Evolutionary conservation across 1,139 yeast genomes (phyloP).

Genomic region (Saccharomyces pastorianus): DNA sequence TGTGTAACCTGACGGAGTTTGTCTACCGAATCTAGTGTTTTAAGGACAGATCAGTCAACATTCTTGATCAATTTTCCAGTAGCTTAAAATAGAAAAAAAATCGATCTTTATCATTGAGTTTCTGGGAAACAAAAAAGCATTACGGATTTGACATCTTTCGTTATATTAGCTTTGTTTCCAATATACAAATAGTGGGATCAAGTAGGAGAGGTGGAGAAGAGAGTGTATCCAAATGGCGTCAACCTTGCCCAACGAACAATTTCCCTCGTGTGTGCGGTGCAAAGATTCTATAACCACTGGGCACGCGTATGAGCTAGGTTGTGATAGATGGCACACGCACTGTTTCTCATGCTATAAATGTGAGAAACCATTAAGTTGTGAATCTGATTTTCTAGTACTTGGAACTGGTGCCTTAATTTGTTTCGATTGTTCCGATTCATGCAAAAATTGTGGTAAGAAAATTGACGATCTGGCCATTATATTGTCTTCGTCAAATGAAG

Average conservation of each 20-base stretch:
- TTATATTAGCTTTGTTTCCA: background rate
- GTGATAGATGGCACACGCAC: slow-evolving; percentile 90
- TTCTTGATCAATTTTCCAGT: background rate
- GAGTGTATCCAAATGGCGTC: background rate
- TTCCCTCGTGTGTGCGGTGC: slow-evolving; percentile 29
- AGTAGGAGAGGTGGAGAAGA: background rate
- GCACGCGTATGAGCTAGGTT: slow-evolving; percentile 78
- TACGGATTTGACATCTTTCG: background rate
- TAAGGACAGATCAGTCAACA: background rate
- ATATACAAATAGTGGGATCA: background rate
- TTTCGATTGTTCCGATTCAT: slow-evolving; percentile 81
- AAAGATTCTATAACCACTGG: slow-evolving; percentile 53
- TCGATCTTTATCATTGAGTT: background rate
- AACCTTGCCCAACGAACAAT: background rate
- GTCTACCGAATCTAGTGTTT: background rate
- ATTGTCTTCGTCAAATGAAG: slow-evolving; percentile 78
- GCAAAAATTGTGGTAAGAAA: slow-evolving; percentile 80
- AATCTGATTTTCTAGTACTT: slow-evolving; percentile 79
- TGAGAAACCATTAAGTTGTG: slow-evolving; percentile 66
- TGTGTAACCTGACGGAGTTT: background rate
- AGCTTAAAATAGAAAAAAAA: background rate
- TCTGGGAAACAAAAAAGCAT: background rate
- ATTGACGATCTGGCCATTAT: slow-evolving; percentile 90
- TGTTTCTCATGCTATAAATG: slow-evolving; percentile 90
- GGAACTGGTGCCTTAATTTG: slow-evolving; percentile 92